These are phyloP conservation scores for Erythrobasidium yunnanense DNA, from an alignment of 768 basidiomycete species.

Conservation along the genomic window DNA sequence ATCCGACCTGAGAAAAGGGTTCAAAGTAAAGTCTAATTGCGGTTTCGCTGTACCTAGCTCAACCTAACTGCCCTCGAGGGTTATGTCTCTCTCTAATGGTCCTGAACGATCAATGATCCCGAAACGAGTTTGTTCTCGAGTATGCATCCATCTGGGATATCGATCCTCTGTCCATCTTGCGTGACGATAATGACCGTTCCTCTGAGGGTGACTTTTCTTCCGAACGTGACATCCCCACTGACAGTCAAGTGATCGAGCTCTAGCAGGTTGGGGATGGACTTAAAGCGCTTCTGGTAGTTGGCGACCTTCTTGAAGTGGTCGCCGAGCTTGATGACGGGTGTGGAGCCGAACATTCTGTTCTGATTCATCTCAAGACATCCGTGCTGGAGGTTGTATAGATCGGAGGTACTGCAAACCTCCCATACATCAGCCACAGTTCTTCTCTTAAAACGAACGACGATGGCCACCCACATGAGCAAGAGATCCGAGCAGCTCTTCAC, in stretches of 20 bases:
- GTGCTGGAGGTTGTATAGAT: conserved; percentile 80
- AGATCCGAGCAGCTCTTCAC: conserved; percentile 64
- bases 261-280: conserved; percentile 81
- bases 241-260: conserved; percentile 93
- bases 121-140: conserved; percentile 70
- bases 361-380: conserved; percentile 74
- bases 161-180: conserved; percentile 69
- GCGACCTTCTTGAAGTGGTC: conserved; percentile 94
- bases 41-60: no score
- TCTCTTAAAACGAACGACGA: not conserved
- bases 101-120: no score
- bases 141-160: conserved; percentile 70
- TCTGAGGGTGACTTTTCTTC: conserved; percentile 46
- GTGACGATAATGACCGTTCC: conserved; percentile 84
- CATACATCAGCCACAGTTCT: conserved; percentile 27
- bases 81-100: no score
- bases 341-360: conserved; percentile 62
- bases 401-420: conserved; percentile 54
- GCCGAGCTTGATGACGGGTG: conserved; percentile 72
- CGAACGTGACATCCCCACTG: conserved; percentile 44
- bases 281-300: conserved; percentile 89
- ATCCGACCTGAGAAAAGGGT: no score
- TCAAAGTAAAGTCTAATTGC: no score
- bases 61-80: no score
- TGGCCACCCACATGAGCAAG: conserved; percentile 25